Conservation (phyloP, 306 rosid species). For the Mucuna pruriens region DNA sequence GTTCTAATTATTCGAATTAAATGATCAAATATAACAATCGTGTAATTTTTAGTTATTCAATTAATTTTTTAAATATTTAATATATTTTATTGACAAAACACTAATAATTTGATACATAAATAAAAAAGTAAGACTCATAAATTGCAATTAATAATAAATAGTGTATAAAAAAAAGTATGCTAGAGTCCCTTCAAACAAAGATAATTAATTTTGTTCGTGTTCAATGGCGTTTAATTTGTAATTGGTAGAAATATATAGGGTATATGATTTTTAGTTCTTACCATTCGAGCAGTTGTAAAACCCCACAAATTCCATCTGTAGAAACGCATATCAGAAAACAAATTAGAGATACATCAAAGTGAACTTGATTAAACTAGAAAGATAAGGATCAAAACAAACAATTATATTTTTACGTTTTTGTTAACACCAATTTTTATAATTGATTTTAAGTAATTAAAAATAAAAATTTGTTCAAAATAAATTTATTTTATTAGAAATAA, state of each 20-base stretch:
- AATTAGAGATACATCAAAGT: background rate
- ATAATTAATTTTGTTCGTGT: background rate
- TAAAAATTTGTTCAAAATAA: background rate
- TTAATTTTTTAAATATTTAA: no score
- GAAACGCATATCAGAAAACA: background rate
- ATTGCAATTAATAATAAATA: background rate
- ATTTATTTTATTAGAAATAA: background rate
- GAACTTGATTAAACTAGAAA: background rate
- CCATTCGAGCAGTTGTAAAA: constrained; percentile 58
- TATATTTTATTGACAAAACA: no score
- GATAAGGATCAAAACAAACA: background rate
- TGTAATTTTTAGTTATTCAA: no score
- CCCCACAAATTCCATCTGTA: constrained; percentile 63
- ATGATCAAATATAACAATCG: no score
- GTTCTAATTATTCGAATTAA: no score
- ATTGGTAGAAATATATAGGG: background rate
- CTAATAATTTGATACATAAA: no score
- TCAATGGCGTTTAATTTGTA: background rate
- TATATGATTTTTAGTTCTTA: constrained; percentile 32
- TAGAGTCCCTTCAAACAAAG: background rate
- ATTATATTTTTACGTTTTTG: background rate
- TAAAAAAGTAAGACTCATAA: no score
- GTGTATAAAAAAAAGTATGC: no score
- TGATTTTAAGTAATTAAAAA: background rate
- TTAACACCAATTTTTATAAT: background rate